Conservation (phyloP, 2,329 filamentous ascomycete species). For the Teratosphaeria viscida region DNA sequence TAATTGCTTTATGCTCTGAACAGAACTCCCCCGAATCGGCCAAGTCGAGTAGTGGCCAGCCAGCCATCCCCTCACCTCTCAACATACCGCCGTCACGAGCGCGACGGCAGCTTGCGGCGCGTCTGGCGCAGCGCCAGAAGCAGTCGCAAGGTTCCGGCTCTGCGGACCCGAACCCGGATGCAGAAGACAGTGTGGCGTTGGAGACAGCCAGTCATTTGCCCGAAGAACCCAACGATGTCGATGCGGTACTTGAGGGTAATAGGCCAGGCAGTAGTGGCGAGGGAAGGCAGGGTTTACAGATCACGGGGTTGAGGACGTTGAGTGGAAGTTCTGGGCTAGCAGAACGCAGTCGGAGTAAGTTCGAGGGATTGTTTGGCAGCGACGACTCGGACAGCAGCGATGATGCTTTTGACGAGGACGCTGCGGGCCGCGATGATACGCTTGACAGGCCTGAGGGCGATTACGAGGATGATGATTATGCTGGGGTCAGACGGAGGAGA, state of each 20-base stretch:
- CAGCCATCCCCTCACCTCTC: conserved; percentile 61
- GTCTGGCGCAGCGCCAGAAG: conserved; percentile 49
- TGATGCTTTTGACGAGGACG: conserved; percentile 29
- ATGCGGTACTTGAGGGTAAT: conserved; percentile 1
- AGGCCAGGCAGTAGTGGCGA: background rate
- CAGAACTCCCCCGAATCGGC: conserved; percentile 2
- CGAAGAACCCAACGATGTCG: conserved; percentile 16
- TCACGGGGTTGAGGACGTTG: conserved; percentile 16
- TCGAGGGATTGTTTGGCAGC: conserved; percentile 21
- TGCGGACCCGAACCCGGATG: conserved; percentile 24
- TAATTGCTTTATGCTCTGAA: conserved; percentile 3
- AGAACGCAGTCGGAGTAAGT: conserved; percentile 10
- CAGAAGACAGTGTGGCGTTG: conserved; percentile 21
- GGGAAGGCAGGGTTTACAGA: conserved; percentile 9
- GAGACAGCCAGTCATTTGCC: conserved; percentile 22
- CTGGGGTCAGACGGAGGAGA: background rate
- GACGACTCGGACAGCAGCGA: conserved; percentile 17
- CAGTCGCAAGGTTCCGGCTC: conserved; percentile 16
- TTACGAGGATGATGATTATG: conserved; percentile 15
- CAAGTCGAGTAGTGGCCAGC: background rate
- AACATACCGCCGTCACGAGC: conserved; percentile 81
- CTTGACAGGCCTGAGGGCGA: conserved; percentile 20
- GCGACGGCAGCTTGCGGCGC: conserved; percentile 77
- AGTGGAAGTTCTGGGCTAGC: conserved; percentile 1
- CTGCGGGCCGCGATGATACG: conserved; percentile 16